phyloP scores from a whole-genome alignment of 208 protist species.

The Acanthamoeba rhysodes region DNA sequence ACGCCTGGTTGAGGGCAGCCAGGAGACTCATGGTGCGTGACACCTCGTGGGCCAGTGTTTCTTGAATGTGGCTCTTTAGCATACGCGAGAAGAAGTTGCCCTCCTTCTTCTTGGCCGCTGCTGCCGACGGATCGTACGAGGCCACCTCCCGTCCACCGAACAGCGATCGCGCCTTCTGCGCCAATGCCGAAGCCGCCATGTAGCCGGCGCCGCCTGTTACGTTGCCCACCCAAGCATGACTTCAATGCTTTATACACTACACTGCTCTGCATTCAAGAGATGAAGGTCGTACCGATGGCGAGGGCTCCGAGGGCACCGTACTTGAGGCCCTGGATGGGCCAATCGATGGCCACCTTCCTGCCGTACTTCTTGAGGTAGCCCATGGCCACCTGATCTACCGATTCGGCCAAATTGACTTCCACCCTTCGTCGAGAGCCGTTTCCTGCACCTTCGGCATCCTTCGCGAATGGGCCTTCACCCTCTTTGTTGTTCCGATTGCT shows the following conservation, averaged over 20 bases:
- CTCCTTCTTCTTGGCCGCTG: slow-evolving; percentile 37
- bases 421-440: not conserved
- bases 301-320: not conserved
- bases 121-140: slow-evolving; percentile 1
- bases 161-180: slow-evolving; percentile 56
- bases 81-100: slow-evolving; percentile 37
- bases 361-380: slow-evolving; percentile 41
- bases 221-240: too few relatives aligned
- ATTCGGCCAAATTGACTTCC: slow-evolving; percentile 22
- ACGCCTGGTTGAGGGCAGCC: not conserved
- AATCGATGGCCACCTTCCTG: not conserved
- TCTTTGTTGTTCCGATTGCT: not conserved
- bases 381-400: slow-evolving; percentile 13
- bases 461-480: not conserved
- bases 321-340: slow-evolving; percentile 21
- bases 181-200: slow-evolving; percentile 18
- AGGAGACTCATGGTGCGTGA: slow-evolving; percentile 36
- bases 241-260: too few relatives aligned
- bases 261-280: not conserved
- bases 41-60: slow-evolving; percentile 27
- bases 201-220: not conserved
- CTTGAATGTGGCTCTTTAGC: slow-evolving; percentile 11
- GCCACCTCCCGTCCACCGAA: slow-evolving; percentile 41
- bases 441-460: not conserved
- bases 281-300: not conserved